Conservation (phyloP, 2,329 filamentous ascomycete species). For the Macrophomina phaseolina region DNA sequence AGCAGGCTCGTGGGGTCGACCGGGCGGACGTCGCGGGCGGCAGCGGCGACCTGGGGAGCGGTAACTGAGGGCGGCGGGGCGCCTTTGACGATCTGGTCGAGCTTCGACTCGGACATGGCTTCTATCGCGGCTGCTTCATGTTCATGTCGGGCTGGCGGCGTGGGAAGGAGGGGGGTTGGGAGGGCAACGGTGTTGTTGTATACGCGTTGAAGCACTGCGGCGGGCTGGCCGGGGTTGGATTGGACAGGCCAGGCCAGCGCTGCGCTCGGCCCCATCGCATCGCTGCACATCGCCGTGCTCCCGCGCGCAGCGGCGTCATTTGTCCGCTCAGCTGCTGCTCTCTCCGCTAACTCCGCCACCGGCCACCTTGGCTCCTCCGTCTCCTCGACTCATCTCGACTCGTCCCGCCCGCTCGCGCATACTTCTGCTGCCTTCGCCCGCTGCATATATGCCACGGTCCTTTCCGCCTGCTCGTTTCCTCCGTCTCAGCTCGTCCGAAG, state of each 20-base stretch:
- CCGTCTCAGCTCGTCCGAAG: background rate
- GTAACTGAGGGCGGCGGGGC: slow-evolving; percentile 70
- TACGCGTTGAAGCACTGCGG: background rate
- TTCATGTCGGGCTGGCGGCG: background rate
- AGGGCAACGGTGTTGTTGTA: background rate
- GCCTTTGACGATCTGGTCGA: slow-evolving; percentile 94
- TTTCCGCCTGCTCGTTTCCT: too few relatives aligned
- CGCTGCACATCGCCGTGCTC: background rate
- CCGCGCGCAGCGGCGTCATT: background rate
- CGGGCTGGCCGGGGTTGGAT: too few relatives aligned
- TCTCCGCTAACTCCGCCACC: slow-evolving; percentile 22
- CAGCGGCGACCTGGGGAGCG: slow-evolving; percentile 46
- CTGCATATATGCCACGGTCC: background rate
- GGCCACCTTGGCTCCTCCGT: background rate
- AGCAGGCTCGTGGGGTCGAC: slow-evolving; percentile 78
- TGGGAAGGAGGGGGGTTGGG: background rate
- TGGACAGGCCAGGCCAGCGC: too few relatives aligned
- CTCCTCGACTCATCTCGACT: background rate
- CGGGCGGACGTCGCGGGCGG: slow-evolving; percentile 49
- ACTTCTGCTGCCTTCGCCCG: background rate
- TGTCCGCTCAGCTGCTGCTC: background rate
- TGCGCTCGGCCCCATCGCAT: background rate
- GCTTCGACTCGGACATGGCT: slow-evolving; percentile 64
- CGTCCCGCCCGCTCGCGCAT: background rate
- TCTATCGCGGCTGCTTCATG: slow-evolving; percentile 19